A percentile compares a stretch with the other conserved stretches of the same genome.
Conservation (phyloP, 2,329 filamentous ascomycete species). For the Clarireedia homoeocarpa region DNA sequence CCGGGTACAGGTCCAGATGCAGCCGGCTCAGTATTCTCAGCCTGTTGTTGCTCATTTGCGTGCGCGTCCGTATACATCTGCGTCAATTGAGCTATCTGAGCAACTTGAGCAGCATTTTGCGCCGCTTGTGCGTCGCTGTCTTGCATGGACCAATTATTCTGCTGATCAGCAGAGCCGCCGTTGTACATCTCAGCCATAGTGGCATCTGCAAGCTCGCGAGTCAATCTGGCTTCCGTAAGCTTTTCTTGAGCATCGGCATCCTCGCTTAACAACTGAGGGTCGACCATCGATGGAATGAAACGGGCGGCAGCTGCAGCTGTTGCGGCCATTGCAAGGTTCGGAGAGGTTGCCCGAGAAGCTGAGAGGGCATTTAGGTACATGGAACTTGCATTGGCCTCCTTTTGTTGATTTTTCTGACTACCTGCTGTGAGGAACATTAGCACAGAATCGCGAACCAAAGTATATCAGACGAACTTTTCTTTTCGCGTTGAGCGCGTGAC, state of each 20-base stretch:
- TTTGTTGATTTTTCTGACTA: neutral
- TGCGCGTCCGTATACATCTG: constrained; percentile 19
- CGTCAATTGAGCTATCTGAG: constrained; percentile 12
- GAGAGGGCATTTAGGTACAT: neutral
- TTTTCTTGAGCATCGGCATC: constrained; percentile 16
- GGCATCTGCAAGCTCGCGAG: constrained; percentile 20
- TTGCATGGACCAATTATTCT: constrained; percentile 24
- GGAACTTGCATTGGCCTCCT: neutral
- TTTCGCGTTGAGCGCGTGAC: constrained; percentile 29
- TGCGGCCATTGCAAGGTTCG: constrained; percentile 25
- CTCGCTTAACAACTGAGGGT: constrained; percentile 27
- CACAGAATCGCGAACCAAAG: neutral
- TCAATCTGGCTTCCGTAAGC: constrained; percentile 16
- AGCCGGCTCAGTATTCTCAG: constrained; percentile 1
- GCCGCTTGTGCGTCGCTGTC: constrained; percentile 10
- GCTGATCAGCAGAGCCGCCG: constrained; percentile 14
- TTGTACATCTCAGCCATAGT: constrained; percentile 17
- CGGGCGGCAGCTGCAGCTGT: constrained; percentile 23
- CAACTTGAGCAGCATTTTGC: constrained; percentile 1
- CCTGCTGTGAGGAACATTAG: constrained; percentile 1
- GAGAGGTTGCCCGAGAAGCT: constrained; percentile 22
- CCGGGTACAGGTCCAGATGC: constrained; percentile 8
- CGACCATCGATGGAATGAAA: constrained; percentile 29
- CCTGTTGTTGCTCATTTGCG: constrained; percentile 8
- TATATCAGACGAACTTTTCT: constrained; percentile 30